A percentile compares a stretch with the other conserved stretches of the same genome.
Conservation (phyloP, 108 stramenopile species). For the Cyclotella atomus region DNA sequence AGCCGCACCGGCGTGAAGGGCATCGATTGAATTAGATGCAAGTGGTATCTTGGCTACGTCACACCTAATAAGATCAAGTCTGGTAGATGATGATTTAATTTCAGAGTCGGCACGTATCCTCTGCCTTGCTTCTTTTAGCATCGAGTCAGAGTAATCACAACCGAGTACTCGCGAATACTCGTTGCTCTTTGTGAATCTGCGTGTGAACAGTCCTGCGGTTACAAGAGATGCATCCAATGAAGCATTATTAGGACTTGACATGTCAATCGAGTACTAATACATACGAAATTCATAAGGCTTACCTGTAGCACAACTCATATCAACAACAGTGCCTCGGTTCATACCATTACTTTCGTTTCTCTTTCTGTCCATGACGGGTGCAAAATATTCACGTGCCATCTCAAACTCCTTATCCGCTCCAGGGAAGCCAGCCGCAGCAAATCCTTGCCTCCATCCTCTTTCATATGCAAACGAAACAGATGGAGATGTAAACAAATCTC, state of each 20-base stretch:
- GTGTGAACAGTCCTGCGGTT: constrained; percentile 75
- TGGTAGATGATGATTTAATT: constrained; percentile 44
- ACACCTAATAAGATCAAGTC: constrained; percentile 84
- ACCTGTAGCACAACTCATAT: constrained; percentile 95
- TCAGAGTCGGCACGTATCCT: constrained; percentile 69
- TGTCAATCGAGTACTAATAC: too few species aligned
- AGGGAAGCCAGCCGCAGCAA: constrained; percentile 91
- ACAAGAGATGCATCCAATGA: too few species aligned
- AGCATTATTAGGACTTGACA: too few species aligned
- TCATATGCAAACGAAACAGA: constrained; percentile 92
- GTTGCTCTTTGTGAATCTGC: constrained; percentile 78
- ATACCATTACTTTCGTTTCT: constrained; percentile 5
- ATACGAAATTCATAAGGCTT: constrained; percentile 7
- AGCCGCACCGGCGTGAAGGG: constrained; percentile 94
- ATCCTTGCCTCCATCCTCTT: constrained; percentile 93
- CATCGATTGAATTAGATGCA: constrained; percentile 67
- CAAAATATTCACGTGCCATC: constrained; percentile 84
- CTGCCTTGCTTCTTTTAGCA: constrained; percentile 88
- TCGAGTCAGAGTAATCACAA: constrained; percentile 92
- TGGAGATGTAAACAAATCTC: constrained; percentile 91
- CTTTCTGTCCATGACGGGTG: constrained; percentile 52
- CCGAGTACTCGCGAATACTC: constrained; percentile 86
- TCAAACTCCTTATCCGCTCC: constrained; percentile 88
- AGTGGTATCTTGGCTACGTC: constrained; percentile 93
- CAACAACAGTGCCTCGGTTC: constrained; percentile 74